A percentile compares a stretch with the other conserved stretches of the same genome.
phyloP scores from a whole-genome alignment of 805 yeast genomes.

The Schizosaccharomyces lindneri region DNA sequence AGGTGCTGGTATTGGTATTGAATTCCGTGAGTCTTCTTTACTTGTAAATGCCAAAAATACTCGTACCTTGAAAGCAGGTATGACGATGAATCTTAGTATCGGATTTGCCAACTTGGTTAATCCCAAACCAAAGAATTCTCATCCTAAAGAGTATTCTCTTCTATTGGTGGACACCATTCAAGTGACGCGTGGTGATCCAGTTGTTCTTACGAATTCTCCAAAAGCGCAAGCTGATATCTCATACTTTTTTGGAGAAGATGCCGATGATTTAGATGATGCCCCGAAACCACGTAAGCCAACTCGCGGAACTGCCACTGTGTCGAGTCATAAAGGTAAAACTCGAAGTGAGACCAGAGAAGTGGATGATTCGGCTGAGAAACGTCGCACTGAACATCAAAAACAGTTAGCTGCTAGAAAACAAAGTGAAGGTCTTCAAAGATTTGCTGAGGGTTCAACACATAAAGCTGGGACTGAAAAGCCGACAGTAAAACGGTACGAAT shows the following conservation, averaged over 20 bases:
- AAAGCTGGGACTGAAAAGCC: constrained; percentile 25
- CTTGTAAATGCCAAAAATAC: constrained; percentile 51
- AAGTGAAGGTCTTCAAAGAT: constrained; percentile 64
- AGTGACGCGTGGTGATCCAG: constrained; percentile 35
- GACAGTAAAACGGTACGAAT: constrained; percentile 78
- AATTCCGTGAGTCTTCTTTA: constrained; percentile 58
- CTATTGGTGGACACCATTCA: constrained; percentile 61
- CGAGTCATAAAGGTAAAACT: constrained; percentile 20
- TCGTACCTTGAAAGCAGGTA: constrained; percentile 40
- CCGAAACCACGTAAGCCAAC: constrained; percentile 15
- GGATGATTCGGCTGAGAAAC: constrained; percentile 56
- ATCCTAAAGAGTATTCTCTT: constrained; percentile 39
- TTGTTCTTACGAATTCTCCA: constrained; percentile 38
- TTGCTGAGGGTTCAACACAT: constrained; percentile 51
- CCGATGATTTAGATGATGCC: constrained; percentile 15
- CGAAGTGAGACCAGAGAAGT: constrained; percentile 2
- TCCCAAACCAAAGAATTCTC: constrained; percentile 21
- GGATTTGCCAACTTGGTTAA: constrained; percentile 47
- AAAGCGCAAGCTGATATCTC: constrained; percentile 53
- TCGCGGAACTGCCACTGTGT: constrained; percentile 40
- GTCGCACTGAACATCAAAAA: constrained; percentile 58
- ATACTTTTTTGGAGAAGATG: constrained; percentile 48
- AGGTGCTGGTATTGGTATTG: constrained; percentile 78
- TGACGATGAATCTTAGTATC: constrained; percentile 47
- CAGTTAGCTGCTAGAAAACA: constrained; percentile 66